Evolutionary conservation across 768 basidiomycete species (phyloP).

Genomic region (Pulveroboletus sp.): DNA sequence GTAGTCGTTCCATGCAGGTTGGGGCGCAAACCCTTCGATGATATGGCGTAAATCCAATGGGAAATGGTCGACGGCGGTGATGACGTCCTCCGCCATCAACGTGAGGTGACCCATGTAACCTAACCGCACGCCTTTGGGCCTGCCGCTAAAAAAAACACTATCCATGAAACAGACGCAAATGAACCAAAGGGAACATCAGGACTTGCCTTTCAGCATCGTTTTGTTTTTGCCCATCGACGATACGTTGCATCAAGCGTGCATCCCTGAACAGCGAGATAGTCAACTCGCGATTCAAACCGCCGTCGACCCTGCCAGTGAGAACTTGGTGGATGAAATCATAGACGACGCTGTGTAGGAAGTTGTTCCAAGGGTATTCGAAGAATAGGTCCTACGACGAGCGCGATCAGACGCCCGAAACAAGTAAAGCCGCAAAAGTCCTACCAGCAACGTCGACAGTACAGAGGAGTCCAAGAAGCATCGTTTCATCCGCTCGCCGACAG

Average conservation of each 20-base stretch:
- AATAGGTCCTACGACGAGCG: slow-evolving; percentile 68
- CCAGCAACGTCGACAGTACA: slow-evolving; percentile 73
- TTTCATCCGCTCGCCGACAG: slow-evolving; percentile 80
- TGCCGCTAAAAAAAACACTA: slow-evolving; percentile 42
- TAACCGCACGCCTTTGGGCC: slow-evolving; percentile 73
- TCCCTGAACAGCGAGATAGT: slow-evolving; percentile 84
- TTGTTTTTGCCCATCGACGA: slow-evolving; percentile 77
- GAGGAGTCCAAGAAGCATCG: slow-evolving; percentile 68
- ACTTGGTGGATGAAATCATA: slow-evolving; percentile 97
- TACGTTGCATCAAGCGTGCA: slow-evolving; percentile 74
- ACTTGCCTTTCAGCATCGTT: slow-evolving; percentile 76
- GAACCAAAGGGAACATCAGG: not conserved
- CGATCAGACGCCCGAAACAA: slow-evolving; percentile 2
- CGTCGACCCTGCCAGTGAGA: slow-evolving; percentile 80
- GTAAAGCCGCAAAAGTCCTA: slow-evolving; percentile 34
- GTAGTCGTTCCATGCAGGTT: slow-evolving; percentile 84
- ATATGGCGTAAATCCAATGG: slow-evolving; percentile 69
- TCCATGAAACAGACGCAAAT: slow-evolving; percentile 2
- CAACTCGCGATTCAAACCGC: slow-evolving; percentile 81
- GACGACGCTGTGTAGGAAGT: slow-evolving; percentile 93
- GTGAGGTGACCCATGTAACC: slow-evolving; percentile 98
- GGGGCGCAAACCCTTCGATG: slow-evolving; percentile 66
- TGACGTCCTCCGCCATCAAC: slow-evolving; percentile 91
- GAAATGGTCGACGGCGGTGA: slow-evolving; percentile 84
- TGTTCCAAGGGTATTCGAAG: slow-evolving; percentile 96